Evolutionary conservation across 2,329 filamentous ascomycete species (phyloP), one percentile per base, ranked within the genome.

Genomic region (Chaetomiaceae sp.): DNA sequence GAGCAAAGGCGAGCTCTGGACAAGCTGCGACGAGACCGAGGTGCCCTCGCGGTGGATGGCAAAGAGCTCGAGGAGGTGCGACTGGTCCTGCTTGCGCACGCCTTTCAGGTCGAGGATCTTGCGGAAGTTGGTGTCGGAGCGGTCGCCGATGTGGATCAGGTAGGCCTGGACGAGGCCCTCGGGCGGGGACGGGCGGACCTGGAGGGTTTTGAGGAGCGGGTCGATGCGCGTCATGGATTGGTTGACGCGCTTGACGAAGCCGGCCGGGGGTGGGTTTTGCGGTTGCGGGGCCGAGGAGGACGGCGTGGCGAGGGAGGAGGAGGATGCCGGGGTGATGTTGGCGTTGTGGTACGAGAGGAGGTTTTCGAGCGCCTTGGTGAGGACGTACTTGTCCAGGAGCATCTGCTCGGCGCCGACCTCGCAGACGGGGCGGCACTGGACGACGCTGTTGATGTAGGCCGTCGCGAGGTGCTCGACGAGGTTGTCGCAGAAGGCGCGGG

Each of bases 361-460:
- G 51, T 82, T 84, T 46, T 84, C 82, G 55, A 95, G 84, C 1
- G 83, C 82, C 64, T 92, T 90, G 53, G 89, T 91, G 20, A 96
- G 75, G 8, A 89, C 88, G 65, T 97, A 97, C 59, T 92, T 91
- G 71, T 99, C 94, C 4, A 99, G 82, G 18, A 97, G 78, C 90
- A 99, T 96, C 82, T 96, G 94, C 69, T 99, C 92, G 10, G 94
- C 94, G 11, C 91, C 94, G 50, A 90, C 89, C 71, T 97, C 94
- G 5, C 90, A 92, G 44, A 99, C 87, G 0, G 94, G 94, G 61
- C 85, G 85, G 71, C 90, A 96, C 65, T 89, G 87, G 37, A 95
- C 89, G 53, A 97, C 86, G 65, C 87, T 95, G 58, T 78, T 75
- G 60, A 96, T 81, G 67, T 94, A 97, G 1, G 84, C 80, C 52